Conservation (phyloP, 257 asterid species). For the Gardenia jasminoides region DNA sequence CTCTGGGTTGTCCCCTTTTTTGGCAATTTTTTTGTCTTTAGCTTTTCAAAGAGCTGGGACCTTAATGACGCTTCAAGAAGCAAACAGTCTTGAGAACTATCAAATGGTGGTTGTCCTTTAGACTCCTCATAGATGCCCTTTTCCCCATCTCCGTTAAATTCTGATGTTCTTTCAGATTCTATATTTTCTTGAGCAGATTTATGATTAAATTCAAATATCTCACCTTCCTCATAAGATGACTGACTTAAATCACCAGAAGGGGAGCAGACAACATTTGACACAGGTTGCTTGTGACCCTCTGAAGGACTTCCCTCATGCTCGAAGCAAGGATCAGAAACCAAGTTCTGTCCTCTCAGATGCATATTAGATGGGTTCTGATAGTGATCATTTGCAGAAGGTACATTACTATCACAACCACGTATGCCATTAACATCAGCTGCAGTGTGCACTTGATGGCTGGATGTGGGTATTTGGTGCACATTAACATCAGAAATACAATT, state of each 20-base stretch:
- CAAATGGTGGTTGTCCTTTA: slow-evolving; percentile 21
- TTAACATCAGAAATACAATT: slow-evolving; percentile 25
- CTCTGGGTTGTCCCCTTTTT: slow-evolving; percentile 23
- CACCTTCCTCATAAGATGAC: slow-evolving; percentile 35
- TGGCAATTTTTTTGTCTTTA: slow-evolving; percentile 32
- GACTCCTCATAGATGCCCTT: slow-evolving; percentile 23
- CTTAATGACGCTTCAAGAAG: slow-evolving; percentile 53
- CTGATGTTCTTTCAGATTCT: slow-evolving; percentile 24
- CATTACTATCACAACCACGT: slow-evolving; percentile 16
- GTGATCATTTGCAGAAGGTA: slow-evolving; percentile 22
- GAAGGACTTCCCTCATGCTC: slow-evolving; percentile 36
- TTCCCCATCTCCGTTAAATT: slow-evolving; percentile 16
- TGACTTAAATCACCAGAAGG: slow-evolving; percentile 29
- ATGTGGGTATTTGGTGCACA: slow-evolving; percentile 24
- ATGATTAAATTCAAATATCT: slow-evolving; percentile 11
- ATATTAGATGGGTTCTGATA: slow-evolving; percentile 20
- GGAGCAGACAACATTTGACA: slow-evolving; percentile 25
- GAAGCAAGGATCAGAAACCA: slow-evolving; percentile 25
- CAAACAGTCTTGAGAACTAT: slow-evolving; percentile 36
- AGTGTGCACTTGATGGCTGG: slow-evolving; percentile 26
- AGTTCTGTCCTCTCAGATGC: slow-evolving; percentile 17
- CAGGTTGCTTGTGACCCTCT: slow-evolving; percentile 27
- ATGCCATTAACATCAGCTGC: slow-evolving; percentile 25
- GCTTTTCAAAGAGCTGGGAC: slow-evolving; percentile 49
- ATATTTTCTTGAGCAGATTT: slow-evolving; percentile 25